Base-by-base conservation (phyloP, 805 yeast genomes). In the Metschnikowia koreensis region DNA sequence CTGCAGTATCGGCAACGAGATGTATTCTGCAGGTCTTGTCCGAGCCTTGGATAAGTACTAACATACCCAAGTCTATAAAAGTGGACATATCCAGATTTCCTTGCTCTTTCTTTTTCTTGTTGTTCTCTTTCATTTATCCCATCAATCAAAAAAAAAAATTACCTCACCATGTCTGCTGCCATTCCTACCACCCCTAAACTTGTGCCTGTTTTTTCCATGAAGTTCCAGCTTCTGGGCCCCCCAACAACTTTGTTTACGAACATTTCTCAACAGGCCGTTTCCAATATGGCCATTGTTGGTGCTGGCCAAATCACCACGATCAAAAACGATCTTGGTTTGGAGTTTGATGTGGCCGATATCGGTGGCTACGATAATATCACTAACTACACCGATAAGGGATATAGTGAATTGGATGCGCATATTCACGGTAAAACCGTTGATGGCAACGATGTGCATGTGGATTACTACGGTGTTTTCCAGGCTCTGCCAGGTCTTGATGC, bases 361-460 rank as follows among this genome's bases (percentile, higher is more conserved):
- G 44, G 40, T 17, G 87, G 87, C 6, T 65, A 66, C 53, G 88
- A 83, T 56, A 80, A 80, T 47, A 68, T 83, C 59, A 70, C 71
- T 17, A 59, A 65, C 29, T 62, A 64, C 37, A 60, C 67, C n/a
- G 62, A 61, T 13, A 59, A 65, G 5, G 59, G 59, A 6, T 54
- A 62, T 27, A 50, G 67, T 10, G 60, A 60, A n/a, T 68, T 82
- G 57, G 82, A 81, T 58, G 81, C 86, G 62, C 74, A 73, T 47
- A 52, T 82, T 48, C 79, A 70, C 56, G 74, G 81, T 33, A 75
- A 71, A 53, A 71, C 80, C 17, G 69, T 70, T 7, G 67, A 64
- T 39, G 84, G 80, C 6, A 60, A 67, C 3, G 77, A 76, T 15
- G 67, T 76, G 6, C 70, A 67, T 51, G 58, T 79, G 49, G 66